Evolutionary conservation across 352 stramenopile genomes (phyloP), one percentile per base, ranked within the genome.

Genomic region (Globisporangium recalcitrans): DNA sequence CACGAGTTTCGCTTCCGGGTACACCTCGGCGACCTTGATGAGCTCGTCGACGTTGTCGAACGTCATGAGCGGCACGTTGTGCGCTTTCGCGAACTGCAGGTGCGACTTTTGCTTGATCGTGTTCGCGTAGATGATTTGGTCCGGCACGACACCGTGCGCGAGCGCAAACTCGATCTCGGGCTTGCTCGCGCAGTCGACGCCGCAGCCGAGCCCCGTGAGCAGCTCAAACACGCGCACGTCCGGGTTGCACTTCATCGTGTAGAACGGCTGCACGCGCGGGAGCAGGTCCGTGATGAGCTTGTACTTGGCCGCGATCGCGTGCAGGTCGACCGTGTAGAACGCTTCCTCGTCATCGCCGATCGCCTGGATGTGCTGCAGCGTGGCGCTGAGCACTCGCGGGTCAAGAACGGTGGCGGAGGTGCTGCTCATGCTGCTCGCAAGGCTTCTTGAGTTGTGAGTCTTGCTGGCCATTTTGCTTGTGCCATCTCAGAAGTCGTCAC

Each of bases 181-280:
- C 46, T 78, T 73, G 26, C 84, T 96, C 38, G 91, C 91, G 64
- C 91, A 97, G 73, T 97, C 91, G 51, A 97, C 95, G 26, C 75
- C 69, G 34, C 75, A 79, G 44, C 81, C 77, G 64, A 79, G 62
- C 62, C 77, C 58, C 62, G 74, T 64, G 34, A 85, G 59, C 56
- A 76, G 62, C 38, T 72, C 60, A 52, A 88, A 76, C 60, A 91
- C 70, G 31, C 70, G 74, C 31, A 46, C 59, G 72, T 96, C 84
- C 10, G 82, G 80, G 69, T 97, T 93, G 73, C 90, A 97, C 64
- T 98, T 97, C 65, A 97, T 82, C 31, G 91, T 93, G 73, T 97
- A 97, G 68, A 94, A 97, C 10, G 88, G 87, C 52, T 75, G 31
- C 46, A 82, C 73, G 21, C 73, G 73, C 34, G 75, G 73, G 7